These are phyloP conservation scores for Mortierella sp. DNA, from an alignment of 371 early-diverging fungal species.

Conservation along the genomic window DNA sequence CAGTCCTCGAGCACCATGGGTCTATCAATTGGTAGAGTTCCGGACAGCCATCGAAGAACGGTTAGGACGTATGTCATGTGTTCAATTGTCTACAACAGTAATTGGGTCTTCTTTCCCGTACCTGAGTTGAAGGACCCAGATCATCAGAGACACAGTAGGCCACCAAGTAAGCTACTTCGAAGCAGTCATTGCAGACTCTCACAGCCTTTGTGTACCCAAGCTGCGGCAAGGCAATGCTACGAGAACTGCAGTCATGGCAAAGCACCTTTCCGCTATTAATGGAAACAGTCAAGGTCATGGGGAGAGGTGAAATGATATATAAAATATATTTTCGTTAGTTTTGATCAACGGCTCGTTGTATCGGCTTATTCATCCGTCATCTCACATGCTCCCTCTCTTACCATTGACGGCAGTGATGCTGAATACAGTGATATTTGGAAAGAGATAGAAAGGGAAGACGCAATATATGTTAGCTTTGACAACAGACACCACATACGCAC, in stretches of 20 bases:
- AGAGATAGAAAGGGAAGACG: not conserved
- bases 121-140: constrained; percentile 68
- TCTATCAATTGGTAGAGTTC: constrained; percentile 43
- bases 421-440: not conserved
- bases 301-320: not conserved
- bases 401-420: constrained; percentile 80
- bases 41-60: no score
- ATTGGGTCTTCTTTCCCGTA: constrained; percentile 19
- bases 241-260: constrained; percentile 69
- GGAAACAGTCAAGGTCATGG: constrained; percentile 2
- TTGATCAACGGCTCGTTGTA: not conserved
- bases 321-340: no score
- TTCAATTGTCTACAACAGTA: not conserved
- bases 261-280: constrained; percentile 70
- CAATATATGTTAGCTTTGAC: constrained; percentile 55
- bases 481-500: constrained; percentile 57
- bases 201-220: constrained; percentile 69
- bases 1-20: constrained; percentile 72
- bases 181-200: constrained; percentile 70
- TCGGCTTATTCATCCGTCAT: not conserved
- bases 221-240: constrained; percentile 68
- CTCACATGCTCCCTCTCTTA: constrained; percentile 28
- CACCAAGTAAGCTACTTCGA: constrained; percentile 71
- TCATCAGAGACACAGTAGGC: constrained; percentile 72
- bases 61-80: no score